Evolutionary conservation across 2,329 filamentous ascomycete species (phyloP).

Genomic region (Eurotiales sp.): DNA sequence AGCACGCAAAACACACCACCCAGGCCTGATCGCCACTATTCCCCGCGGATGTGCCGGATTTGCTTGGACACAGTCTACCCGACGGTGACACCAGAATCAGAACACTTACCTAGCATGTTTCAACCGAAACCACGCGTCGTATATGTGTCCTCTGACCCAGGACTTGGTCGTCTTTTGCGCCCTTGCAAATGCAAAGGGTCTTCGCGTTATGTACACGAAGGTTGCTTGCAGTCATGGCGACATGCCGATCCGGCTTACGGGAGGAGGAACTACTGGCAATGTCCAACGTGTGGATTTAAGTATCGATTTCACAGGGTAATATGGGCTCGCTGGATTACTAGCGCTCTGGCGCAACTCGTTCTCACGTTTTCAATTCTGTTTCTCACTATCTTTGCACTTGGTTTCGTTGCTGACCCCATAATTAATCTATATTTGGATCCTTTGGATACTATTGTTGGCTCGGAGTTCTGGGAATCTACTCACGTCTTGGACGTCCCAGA

Average conservation of each 20-base stretch:
- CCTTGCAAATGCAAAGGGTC: conserved; percentile 93
- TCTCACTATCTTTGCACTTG: conserved; percentile 71
- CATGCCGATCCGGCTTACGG: conserved; percentile 63
- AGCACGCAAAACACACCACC: conserved; percentile 8
- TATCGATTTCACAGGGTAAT: conserved; percentile 75
- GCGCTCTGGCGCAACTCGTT: conserved; percentile 61
- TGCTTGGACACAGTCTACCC: conserved; percentile 71
- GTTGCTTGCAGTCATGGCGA: conserved; percentile 80
- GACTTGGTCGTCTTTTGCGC: conserved; percentile 73
- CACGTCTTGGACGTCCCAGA: conserved; percentile 31
- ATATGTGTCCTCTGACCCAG: conserved; percentile 71
- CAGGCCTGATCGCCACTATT: conserved; percentile 52
- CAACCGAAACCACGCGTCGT: conserved; percentile 55
- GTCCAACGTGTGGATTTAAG: conserved; percentile 79
- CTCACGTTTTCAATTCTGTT: conserved; percentile 72
- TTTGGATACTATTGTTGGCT: conserved; percentile 56
- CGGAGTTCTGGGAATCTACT: conserved; percentile 36
- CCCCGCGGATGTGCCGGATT: conserved; percentile 77
- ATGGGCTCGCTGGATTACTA: conserved; percentile 68
- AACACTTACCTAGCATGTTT: conserved; percentile 54
- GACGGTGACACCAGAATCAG: conserved; percentile 54
- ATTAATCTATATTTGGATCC: conserved; percentile 86
- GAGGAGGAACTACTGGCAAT: conserved; percentile 74
- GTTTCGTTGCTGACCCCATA: conserved; percentile 89
- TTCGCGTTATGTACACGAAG: conserved; percentile 90